These are phyloP conservation scores for Paspalum vaginatum DNA, from an alignment of 176 grass and related monocot genomes.

Conservation along the genomic window DNA sequence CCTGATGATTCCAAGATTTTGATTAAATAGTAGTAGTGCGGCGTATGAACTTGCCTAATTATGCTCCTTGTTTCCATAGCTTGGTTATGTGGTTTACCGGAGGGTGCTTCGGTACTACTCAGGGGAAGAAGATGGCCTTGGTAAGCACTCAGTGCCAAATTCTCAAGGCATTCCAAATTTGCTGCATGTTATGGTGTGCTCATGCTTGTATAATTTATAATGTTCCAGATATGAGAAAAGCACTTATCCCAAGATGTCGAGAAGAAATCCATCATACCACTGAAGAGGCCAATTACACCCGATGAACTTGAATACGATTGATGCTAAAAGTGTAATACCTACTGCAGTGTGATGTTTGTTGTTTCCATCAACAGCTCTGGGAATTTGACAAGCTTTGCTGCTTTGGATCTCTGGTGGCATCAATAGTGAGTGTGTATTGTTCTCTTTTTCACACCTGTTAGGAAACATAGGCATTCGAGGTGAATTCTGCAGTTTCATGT, in stretches of 20 bases:
- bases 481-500: background rate
- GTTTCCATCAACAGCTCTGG: background rate
- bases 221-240: conserved; percentile 92
- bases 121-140: conserved; percentile 98
- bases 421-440: background rate
- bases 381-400: conserved; percentile 2
- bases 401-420: background rate
- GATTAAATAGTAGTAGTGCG: background rate
- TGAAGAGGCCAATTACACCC: conserved; percentile 86
- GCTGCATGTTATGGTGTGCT: conserved; percentile 6
- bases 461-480: background rate
- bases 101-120: conserved; percentile 98
- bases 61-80: conserved; percentile 39
- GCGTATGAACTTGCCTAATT: conserved; percentile 22
- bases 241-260: conserved; percentile 87
- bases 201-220: background rate
- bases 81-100: conserved; percentile 95
- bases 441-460: background rate
- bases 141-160: conserved; percentile 47
- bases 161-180: background rate
- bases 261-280: conserved; percentile 92
- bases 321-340: conserved; percentile 4
- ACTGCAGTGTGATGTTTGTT: background rate
- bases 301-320: conserved; percentile 99
- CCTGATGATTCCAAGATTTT: background rate